Percentiles rank a stretch among this genome's conserved stretches.
Evolutionary conservation across 768 basidiomycete genomes (phyloP).

Genomic region (Suillus alpinus): DNA sequence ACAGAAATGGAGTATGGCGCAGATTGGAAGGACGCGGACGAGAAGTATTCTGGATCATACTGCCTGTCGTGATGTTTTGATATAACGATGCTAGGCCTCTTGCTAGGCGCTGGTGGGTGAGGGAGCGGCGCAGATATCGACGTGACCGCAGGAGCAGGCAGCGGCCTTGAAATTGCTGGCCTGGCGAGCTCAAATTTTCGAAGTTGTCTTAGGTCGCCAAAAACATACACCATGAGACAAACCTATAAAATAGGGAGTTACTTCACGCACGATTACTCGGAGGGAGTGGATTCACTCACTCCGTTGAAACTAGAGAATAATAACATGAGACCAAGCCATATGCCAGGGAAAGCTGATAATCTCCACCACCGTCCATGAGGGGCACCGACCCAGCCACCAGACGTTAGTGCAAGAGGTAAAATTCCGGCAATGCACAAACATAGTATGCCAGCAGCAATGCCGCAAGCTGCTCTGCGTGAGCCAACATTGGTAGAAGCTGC

Average conservation of each 20-base stretch:
- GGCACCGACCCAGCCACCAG: slow-evolving; percentile 32
- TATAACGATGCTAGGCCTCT: neutral
- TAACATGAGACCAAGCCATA: slow-evolving; percentile 68
- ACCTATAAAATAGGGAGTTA: slow-evolving; percentile 26
- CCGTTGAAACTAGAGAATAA: slow-evolving; percentile 65
- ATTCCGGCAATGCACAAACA: slow-evolving; percentile 46
- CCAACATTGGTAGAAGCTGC: slow-evolving; percentile 72
- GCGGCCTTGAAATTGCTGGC: slow-evolving; percentile 56
- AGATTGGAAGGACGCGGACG: slow-evolving; percentile 10
- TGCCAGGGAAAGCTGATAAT: slow-evolving; percentile 57
- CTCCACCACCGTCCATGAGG: slow-evolving; percentile 50
- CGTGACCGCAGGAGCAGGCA: slow-evolving; percentile 9
- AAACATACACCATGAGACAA: slow-evolving; percentile 75
- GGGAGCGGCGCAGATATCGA: slow-evolving; percentile 16
- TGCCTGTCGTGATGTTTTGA: neutral
- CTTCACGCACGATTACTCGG: neutral
- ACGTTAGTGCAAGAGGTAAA: slow-evolving; percentile 51
- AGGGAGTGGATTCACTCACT: slow-evolving; percentile 32
- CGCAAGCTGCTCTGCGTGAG: slow-evolving; percentile 65
- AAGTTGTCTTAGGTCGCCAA: slow-evolving; percentile 76
- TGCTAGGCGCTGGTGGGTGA: neutral
- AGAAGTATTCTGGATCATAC: slow-evolving; percentile 7
- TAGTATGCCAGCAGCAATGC: slow-evolving; percentile 59
- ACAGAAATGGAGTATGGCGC: slow-evolving; percentile 7
- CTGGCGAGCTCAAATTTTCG: slow-evolving; percentile 75